Conservation (phyloP, 1,284 basidiomycete species). For the Xerocomus amazonicus region DNA sequence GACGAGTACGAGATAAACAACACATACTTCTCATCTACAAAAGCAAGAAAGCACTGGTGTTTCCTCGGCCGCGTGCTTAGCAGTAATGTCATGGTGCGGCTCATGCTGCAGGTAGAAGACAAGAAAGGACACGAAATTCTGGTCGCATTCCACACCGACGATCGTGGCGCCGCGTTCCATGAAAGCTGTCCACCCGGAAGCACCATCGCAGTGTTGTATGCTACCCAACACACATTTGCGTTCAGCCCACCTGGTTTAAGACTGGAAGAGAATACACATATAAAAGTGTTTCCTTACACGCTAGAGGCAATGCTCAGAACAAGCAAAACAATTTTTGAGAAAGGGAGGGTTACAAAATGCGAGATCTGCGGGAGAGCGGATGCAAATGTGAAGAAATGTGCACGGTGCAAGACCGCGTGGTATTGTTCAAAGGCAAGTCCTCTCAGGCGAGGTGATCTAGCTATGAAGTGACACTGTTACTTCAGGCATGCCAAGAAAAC, state of each 20-base stretch:
- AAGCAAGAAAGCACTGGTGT: slow-evolving; percentile 30
- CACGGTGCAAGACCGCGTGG: slow-evolving; percentile 27
- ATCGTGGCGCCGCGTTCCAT: slow-evolving; percentile 27
- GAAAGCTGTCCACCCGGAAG: slow-evolving; percentile 25
- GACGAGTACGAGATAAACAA: slow-evolving; percentile 20
- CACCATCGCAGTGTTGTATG: slow-evolving; percentile 32
- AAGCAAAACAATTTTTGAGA: slow-evolving; percentile 23
- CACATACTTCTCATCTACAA: slow-evolving; percentile 21
- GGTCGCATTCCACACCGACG: slow-evolving; percentile 33
- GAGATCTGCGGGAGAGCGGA: slow-evolving; percentile 22
- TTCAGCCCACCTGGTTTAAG: slow-evolving; percentile 31
- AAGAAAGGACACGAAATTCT: slow-evolving; percentile 23
- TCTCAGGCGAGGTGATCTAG: not conserved
- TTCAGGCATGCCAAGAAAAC: slow-evolving; percentile 22
- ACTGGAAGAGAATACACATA: slow-evolving; percentile 22
- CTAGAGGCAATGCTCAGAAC: slow-evolving; percentile 28
- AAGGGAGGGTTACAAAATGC: slow-evolving; percentile 19
- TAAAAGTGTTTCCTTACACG: slow-evolving; percentile 30
- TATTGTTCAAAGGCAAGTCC: slow-evolving; percentile 31
- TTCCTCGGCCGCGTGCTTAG: slow-evolving; percentile 29
- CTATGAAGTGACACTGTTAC: slow-evolving; percentile 6
- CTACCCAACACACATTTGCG: slow-evolving; percentile 29
- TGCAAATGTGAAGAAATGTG: slow-evolving; percentile 25
- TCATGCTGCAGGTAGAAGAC: slow-evolving; percentile 28
- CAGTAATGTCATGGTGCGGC: slow-evolving; percentile 23